phyloP scores from a whole-genome alignment of 345 rosid species.

The Salix caprea region DNA sequence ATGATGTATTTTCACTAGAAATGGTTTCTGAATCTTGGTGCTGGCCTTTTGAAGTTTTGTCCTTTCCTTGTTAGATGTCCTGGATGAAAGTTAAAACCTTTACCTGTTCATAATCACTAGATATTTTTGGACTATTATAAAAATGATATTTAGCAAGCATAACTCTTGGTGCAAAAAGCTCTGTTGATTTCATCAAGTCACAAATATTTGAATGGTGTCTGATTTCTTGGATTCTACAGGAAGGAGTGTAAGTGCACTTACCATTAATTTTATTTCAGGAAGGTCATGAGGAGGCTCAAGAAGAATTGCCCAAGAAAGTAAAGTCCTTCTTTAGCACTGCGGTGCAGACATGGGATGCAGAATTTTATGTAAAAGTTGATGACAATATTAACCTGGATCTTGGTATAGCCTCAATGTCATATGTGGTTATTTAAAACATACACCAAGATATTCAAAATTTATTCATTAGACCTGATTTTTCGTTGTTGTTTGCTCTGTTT shows the following conservation, averaged over 20 bases:
- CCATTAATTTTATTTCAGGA: slow-evolving; percentile 46
- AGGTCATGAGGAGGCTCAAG: slow-evolving; percentile 89
- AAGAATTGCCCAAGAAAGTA: slow-evolving; percentile 83
- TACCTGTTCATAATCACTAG: slow-evolving; percentile 8
- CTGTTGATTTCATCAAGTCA: slow-evolving; percentile 4
- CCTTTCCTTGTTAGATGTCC: slow-evolving; percentile 2
- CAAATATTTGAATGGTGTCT: not conserved
- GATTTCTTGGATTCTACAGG: slow-evolving; percentile 1
- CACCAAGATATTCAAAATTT: slow-evolving; percentile 3
- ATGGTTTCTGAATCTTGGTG: not conserved
- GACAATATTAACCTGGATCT: slow-evolving; percentile 75
- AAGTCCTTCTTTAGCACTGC: slow-evolving; percentile 84
- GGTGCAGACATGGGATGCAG: slow-evolving; percentile 92
- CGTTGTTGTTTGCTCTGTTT: slow-evolving; percentile 6
- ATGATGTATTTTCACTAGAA: not conserved
- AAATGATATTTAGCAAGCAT: not conserved
- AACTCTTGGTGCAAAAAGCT: slow-evolving; percentile 2
- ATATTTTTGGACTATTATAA: slow-evolving; percentile 1
- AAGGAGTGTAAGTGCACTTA: slow-evolving; percentile 9
- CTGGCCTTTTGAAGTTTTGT: not conserved
- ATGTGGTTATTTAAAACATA: slow-evolving; percentile 9
- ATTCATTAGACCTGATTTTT: not conserved
- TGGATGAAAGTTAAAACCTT: slow-evolving; percentile 16
- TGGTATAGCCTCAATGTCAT: slow-evolving; percentile 42
- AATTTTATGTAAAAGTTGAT: slow-evolving; percentile 83